Evolutionary conservation across 2,329 filamentous ascomycete species (phyloP).

Genomic region (Bisporella sp.): DNA sequence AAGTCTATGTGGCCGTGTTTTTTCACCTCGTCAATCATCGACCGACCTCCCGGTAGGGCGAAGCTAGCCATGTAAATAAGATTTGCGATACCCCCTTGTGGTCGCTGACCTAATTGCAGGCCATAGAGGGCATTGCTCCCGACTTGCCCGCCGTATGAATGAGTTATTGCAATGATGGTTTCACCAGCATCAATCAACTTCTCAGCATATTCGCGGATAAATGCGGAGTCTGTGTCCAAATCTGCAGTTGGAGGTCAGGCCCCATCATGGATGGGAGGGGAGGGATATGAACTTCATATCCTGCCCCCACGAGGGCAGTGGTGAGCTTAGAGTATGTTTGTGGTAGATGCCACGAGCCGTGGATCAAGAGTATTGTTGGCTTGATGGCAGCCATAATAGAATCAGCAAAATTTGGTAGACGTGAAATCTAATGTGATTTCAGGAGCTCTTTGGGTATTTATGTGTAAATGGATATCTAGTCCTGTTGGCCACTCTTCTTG

Average conservation of each 20-base stretch:
- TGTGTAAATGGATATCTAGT: too few relatives aligned
- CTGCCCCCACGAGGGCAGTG: slow-evolving; percentile 1
- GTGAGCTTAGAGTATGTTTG: slow-evolving; percentile 7
- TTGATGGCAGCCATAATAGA: not conserved
- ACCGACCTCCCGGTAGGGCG: not conserved
- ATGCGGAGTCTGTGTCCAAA: slow-evolving; percentile 4
- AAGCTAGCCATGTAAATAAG: slow-evolving; percentile 7
- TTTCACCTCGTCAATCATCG: slow-evolving; percentile 10
- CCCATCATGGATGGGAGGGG: slow-evolving; percentile 3
- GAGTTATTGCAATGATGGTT: slow-evolving; percentile 5
- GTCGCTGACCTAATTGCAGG: not conserved
- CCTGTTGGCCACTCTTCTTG: too few relatives aligned
- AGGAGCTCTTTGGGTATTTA: too few relatives aligned
- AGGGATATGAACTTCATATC: slow-evolving; percentile 8
- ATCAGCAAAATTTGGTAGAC: too few relatives aligned
- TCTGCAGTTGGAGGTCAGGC: slow-evolving; percentile 7
- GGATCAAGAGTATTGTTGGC: slow-evolving; percentile 4
- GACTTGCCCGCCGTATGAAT: slow-evolving; percentile 12
- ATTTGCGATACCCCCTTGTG: slow-evolving; percentile 3
- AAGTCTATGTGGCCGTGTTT: slow-evolving; percentile 6
- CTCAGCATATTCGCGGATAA: slow-evolving; percentile 2
- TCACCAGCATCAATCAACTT: slow-evolving; percentile 2
- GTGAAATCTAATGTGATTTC: too few relatives aligned
- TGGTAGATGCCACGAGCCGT: slow-evolving; percentile 7
- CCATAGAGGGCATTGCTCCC: slow-evolving; percentile 7